A percentile compares a stretch with the other conserved stretches of the same genome.
Evolutionary conservation across 495 filamentous ascomycete species (phyloP).

Genomic region (Letharia lupina): DNA sequence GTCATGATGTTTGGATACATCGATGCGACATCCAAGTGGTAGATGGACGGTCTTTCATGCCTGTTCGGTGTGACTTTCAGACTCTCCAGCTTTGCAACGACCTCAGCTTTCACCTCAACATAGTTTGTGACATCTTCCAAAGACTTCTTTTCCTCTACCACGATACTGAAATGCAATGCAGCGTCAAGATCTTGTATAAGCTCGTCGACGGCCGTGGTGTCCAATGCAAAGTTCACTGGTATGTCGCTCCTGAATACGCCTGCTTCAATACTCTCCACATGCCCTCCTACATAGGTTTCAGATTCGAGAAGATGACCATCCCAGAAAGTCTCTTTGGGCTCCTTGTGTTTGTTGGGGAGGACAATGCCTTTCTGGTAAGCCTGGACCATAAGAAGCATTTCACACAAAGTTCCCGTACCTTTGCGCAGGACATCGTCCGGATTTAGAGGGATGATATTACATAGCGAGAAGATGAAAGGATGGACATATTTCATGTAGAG

Average conservation of each 20-base stretch:
- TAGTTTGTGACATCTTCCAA: constrained; percentile 89
- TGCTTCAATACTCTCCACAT: constrained; percentile 98
- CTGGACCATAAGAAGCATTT: constrained; percentile 99
- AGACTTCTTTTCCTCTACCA: constrained; percentile 89
- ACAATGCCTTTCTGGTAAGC: constrained; percentile 89
- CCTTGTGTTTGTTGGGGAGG: constrained; percentile 91
- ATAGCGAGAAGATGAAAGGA: constrained; percentile 97
- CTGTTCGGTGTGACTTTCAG: constrained; percentile 76
- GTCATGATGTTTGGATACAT: constrained; percentile 99
- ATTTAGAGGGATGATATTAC: constrained; percentile 89
- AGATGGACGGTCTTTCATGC: constrained; percentile 81
- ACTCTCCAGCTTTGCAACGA: constrained; percentile 58
- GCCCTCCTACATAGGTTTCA: constrained; percentile 95
- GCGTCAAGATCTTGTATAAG: constrained; percentile 80
- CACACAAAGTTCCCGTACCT: constrained; percentile 93
- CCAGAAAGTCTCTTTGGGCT: constrained; percentile 86
- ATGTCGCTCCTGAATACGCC: constrained; percentile 96
- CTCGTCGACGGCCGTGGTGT: constrained; percentile 81
- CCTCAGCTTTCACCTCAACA: constrained; percentile 82
- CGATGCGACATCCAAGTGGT: constrained; percentile 95
- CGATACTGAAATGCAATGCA: constrained; percentile 83
- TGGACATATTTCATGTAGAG: constrained; percentile 99
- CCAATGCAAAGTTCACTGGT: constrained; percentile 82
- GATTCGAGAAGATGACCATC: constrained; percentile 93
- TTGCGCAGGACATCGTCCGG: constrained; percentile 90